A percentile compares a stretch with the other conserved stretches of the same genome.
phyloP scores from a whole-genome alignment of 2,329 filamentous ascomycete species.

The Epichloe sylvatica region DNA sequence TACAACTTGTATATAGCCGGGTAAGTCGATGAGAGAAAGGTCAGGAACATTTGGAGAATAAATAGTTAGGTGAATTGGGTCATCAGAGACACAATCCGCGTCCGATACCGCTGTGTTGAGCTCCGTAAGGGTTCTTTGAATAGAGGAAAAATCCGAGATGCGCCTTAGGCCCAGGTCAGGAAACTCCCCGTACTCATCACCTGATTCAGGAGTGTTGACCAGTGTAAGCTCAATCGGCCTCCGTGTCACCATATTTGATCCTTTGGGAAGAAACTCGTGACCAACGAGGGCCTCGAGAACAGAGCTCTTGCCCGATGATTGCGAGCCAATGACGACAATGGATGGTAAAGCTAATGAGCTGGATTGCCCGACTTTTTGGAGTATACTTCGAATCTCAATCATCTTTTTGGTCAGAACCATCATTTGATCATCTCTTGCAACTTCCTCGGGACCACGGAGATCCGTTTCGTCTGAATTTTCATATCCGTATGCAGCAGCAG shows the following conservation, averaged over 20 bases:
- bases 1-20: constrained; percentile 92
- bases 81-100: constrained; percentile 83
- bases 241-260: constrained; percentile 96
- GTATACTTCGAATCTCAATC: constrained; percentile 92
- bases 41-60: constrained; percentile 94
- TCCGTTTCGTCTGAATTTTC: constrained; percentile 55
- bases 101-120: constrained; percentile 88
- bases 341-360: constrained; percentile 79
- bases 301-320: constrained; percentile 96
- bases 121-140: constrained; percentile 88
- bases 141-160: constrained; percentile 80
- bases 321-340: constrained; percentile 97
- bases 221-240: constrained; percentile 91
- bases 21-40: constrained; percentile 86
- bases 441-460: constrained; percentile 44
- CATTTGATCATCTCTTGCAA: constrained; percentile 90
- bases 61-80: constrained; percentile 90
- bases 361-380: constrained; percentile 75
- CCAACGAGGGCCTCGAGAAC: constrained; percentile 94
- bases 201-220: constrained; percentile 80
- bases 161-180: constrained; percentile 79
- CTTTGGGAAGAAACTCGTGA: constrained; percentile 94
- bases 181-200: constrained; percentile 89
- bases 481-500: constrained; percentile 67
- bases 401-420: constrained; percentile 98